A percentile compares a stretch with the other conserved stretches of the same genome.
These are phyloP conservation scores for Hypoxylon sp. DNA, from an alignment of 2,329 filamentous ascomycete genomes.

Conservation along the genomic window DNA sequence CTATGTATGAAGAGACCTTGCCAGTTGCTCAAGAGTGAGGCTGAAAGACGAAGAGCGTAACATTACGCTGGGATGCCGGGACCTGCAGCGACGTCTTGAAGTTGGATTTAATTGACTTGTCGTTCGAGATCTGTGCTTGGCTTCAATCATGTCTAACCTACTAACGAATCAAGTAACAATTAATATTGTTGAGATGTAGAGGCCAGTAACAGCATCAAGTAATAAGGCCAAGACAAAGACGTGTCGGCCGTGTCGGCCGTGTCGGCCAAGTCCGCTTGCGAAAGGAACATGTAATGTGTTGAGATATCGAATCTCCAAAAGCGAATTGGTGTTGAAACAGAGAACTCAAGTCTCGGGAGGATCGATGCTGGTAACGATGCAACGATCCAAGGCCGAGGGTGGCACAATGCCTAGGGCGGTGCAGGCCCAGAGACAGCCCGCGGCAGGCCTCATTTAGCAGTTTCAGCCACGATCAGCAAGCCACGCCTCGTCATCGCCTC, in stretches of 20 bases:
- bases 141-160: slow-evolving; percentile 5
- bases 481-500: slow-evolving; percentile 50
- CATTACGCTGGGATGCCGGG: slow-evolving; percentile 13
- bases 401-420: slow-evolving; percentile 26
- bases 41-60: slow-evolving; percentile 31
- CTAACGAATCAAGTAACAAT: neutral
- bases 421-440: slow-evolving; percentile 13
- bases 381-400: slow-evolving; percentile 20
- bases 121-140: neutral
- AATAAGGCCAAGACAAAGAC: slow-evolving; percentile 13
- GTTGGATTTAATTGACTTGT: neutral
- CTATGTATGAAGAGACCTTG: slow-evolving; percentile 27
- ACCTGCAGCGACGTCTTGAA: slow-evolving; percentile 6
- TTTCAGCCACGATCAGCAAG: slow-evolving; percentile 45
- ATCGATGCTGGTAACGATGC: slow-evolving; percentile 21
- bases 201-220: neutral
- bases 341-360: slow-evolving; percentile 19
- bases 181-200: neutral
- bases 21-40: slow-evolving; percentile 25
- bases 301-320: slow-evolving; percentile 3
- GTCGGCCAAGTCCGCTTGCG: slow-evolving; percentile 11
- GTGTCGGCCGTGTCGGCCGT: slow-evolving; percentile 20
- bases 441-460: slow-evolving; percentile 32
- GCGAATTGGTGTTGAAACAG: slow-evolving; percentile 13
- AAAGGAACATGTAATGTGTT: slow-evolving; percentile 1